These are phyloP conservation scores for Talaromyces pinophilus DNA, from an alignment of 2,329 filamentous ascomycete species.

Conservation along the genomic window DNA sequence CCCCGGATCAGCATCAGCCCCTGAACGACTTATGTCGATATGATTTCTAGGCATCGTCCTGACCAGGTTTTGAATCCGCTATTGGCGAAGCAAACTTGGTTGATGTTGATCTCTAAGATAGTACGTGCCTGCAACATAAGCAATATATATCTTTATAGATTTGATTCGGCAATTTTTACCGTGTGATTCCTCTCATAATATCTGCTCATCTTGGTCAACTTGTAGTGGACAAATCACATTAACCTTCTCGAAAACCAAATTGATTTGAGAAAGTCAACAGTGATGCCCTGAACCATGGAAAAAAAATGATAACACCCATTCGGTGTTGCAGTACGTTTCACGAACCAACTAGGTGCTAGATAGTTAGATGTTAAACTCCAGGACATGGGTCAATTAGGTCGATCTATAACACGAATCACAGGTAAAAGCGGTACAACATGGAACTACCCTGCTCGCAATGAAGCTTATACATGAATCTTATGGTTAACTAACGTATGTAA, in stretches of 20 bases:
- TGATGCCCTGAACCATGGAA: background rate
- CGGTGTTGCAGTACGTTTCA: background rate
- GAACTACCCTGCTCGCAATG: background rate
- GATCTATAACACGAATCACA: background rate
- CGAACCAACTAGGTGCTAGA: background rate
- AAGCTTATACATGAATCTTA: background rate
- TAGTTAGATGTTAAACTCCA: background rate
- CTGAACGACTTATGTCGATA: background rate
- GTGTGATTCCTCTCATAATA: slow-evolving; percentile 1
- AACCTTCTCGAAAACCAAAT: background rate
- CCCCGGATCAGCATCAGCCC: background rate
- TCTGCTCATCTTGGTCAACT: background rate
- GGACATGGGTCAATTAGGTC: background rate
- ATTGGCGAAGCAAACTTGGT: background rate
- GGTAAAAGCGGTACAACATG: background rate
- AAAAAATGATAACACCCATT: background rate
- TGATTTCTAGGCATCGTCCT: background rate
- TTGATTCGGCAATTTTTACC: background rate
- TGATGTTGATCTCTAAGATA: background rate
- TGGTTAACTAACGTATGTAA: too few species aligned
- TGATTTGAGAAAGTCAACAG: background rate
- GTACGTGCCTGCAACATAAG: background rate
- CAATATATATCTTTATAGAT: background rate
- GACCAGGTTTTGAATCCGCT: background rate
- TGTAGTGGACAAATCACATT: background rate